Conservation (phyloP, 371 early-diverging fungal species). For the Circinella minor region DNA sequence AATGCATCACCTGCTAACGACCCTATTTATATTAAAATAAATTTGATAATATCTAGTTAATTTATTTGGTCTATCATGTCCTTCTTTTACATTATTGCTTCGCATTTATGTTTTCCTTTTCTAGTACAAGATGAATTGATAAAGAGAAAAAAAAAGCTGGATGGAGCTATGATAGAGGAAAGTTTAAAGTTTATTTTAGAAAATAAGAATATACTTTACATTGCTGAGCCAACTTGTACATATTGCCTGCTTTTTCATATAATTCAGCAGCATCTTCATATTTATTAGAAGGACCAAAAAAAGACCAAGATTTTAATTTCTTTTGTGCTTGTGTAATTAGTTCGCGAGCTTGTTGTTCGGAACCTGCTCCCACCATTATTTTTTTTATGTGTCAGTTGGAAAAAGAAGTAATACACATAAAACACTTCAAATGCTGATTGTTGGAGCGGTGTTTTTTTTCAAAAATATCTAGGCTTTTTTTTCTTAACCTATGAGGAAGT, state of each 20-base stretch:
- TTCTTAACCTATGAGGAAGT: no score
- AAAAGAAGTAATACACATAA: neutral
- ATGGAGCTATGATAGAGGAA: no score
- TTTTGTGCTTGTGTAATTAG: slow-evolving; percentile 78
- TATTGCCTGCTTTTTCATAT: slow-evolving; percentile 88
- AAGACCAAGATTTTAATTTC: slow-evolving; percentile 74
- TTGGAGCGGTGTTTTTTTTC: no score
- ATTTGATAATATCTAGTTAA: neutral
- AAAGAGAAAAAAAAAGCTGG: no score
- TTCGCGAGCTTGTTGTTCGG: slow-evolving; percentile 74
- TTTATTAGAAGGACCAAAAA: slow-evolving; percentile 78
- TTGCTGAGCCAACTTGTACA: slow-evolving; percentile 88
- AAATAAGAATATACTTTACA: slow-evolving; percentile 51
- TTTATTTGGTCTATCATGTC: neutral
- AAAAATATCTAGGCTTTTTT: no score
- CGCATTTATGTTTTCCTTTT: neutral
- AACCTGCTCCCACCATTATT: slow-evolving; percentile 26
- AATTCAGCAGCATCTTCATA: slow-evolving; percentile 94
- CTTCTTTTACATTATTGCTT: neutral
- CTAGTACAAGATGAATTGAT: slow-evolving; percentile 14
- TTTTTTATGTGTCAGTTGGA: neutral
- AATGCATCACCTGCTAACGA: slow-evolving; percentile 93
- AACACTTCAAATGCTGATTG: no score
- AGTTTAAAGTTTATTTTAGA: no score
- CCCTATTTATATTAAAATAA: slow-evolving; percentile 55